A percentile compares a stretch with the other conserved stretches of the same genome.
These are phyloP conservation scores for Aspergillus carlsbadensis DNA, from an alignment of 495 filamentous ascomycete species.

Conservation along the genomic window DNA sequence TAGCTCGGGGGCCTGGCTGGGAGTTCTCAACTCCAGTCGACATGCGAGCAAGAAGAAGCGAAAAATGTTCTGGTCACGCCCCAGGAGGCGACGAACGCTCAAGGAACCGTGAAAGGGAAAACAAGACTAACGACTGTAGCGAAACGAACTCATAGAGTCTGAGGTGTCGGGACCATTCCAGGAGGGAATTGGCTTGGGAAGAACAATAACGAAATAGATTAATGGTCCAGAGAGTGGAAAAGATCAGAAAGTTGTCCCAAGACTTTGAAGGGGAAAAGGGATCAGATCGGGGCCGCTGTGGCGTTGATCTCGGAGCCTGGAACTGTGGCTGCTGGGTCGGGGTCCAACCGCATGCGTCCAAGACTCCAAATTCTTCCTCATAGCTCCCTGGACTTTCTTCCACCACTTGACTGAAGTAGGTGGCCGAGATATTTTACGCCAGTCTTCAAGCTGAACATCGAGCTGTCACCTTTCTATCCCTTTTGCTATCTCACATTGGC, in stretches of 20 bases:
- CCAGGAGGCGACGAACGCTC: conserved; percentile 11
- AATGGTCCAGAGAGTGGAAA: conserved; percentile 3
- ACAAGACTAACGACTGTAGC: conserved; percentile 28
- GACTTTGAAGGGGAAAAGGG: conserved; percentile 11
- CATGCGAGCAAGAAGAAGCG: conserved; percentile 42
- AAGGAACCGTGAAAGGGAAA: conserved; percentile 12
- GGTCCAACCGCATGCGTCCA: conserved; percentile 7
- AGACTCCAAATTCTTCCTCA: neutral
- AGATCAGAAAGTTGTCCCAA: conserved; percentile 11
- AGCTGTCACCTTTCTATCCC: neutral
- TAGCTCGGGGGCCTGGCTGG: conserved; percentile 24
- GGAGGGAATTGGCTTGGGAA: conserved; percentile 17
- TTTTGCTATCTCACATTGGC: neutral
- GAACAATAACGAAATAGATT: conserved; percentile 3
- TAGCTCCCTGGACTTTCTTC: neutral
- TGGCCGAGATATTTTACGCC: neutral
- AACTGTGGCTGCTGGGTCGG: conserved; percentile 6
- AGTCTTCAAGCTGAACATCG: neutral
- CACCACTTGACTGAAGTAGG: neutral
- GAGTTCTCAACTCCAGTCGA: conserved; percentile 46
- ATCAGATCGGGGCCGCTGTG: conserved; percentile 15
- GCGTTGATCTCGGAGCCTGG: neutral
- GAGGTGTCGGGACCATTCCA: conserved; percentile 25
- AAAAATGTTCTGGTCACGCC: conserved; percentile 11
- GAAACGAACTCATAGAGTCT: conserved; percentile 32